phyloP scores from a whole-genome alignment of 352 stramenopile genomes.

The Blastocystis sp. region DNA sequence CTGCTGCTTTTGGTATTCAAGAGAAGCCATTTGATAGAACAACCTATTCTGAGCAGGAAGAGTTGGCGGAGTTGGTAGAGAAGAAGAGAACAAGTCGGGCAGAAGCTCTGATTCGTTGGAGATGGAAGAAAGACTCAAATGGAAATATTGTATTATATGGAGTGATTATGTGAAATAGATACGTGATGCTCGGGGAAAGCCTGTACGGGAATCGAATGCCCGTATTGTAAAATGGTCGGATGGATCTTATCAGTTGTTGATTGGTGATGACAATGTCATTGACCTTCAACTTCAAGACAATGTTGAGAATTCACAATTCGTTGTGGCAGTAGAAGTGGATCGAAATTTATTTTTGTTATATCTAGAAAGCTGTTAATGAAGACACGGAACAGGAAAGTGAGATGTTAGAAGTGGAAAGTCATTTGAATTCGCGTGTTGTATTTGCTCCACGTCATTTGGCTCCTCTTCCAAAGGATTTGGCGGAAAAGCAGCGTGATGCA shows the following conservation, averaged over 20 bases:
- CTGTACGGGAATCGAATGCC: constrained; percentile 26
- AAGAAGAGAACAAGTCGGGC: constrained; percentile 31
- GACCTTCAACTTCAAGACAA: constrained; percentile 58
- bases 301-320: constrained; percentile 17
- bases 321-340: constrained; percentile 4
- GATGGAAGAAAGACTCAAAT: constrained; percentile 45
- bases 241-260: constrained; percentile 33
- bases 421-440: constrained; percentile 1
- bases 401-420: constrained; percentile 11
- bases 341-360: neutral
- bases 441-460: constrained; percentile 12
- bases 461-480: constrained; percentile 37
- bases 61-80: constrained; percentile 29
- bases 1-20: constrained; percentile 45
- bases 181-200: constrained; percentile 28
- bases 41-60: constrained; percentile 36
- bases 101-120: constrained; percentile 55
- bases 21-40: constrained; percentile 5
- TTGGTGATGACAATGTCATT: constrained; percentile 45
- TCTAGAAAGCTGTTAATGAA: constrained; percentile 48
- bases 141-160: neutral
- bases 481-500: neutral
- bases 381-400: constrained; percentile 16
- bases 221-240: constrained; percentile 59
- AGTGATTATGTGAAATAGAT: neutral